A percentile compares a stretch with the other conserved stretches of the same genome.
Conservation (phyloP, 129 eudicot genomes). For the Chrysanthemum lavandulifolium region DNA sequence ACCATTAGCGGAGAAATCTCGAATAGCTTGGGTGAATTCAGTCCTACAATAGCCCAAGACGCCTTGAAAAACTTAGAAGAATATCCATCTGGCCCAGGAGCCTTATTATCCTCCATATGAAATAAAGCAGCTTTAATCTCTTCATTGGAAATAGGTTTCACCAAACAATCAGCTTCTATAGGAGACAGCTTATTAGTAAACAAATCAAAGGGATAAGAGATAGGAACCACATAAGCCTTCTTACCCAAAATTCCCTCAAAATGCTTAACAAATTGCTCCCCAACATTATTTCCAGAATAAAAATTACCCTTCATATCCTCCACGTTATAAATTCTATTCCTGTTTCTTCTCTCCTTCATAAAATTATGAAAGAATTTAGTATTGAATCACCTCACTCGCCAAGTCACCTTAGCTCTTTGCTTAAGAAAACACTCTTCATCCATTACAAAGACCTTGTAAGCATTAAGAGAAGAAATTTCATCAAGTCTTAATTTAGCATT, state of each 20-base stretch:
- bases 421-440: no score
- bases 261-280: not conserved
- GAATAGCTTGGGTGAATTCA: no score
- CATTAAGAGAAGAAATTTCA: no score
- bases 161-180: not conserved
- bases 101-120: not conserved
- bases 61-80: not conserved
- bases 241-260: not conserved
- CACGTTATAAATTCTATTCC: not conserved
- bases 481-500: no score
- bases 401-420: no score
- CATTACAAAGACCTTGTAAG: no score
- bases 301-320: not conserved
- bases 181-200: not conserved
- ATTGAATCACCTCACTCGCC: no score
- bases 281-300: not conserved
- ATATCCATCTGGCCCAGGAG: not conserved
- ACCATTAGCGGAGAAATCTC: not conserved
- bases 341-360: not conserved
- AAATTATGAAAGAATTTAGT: not conserved
- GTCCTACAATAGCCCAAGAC: not conserved
- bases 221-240: not conserved
- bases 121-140: not conserved
- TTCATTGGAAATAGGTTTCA: not conserved
- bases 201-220: not conserved